Conservation (phyloP, 306 rosid genomes). For the Cucumis cinereus region DNA sequence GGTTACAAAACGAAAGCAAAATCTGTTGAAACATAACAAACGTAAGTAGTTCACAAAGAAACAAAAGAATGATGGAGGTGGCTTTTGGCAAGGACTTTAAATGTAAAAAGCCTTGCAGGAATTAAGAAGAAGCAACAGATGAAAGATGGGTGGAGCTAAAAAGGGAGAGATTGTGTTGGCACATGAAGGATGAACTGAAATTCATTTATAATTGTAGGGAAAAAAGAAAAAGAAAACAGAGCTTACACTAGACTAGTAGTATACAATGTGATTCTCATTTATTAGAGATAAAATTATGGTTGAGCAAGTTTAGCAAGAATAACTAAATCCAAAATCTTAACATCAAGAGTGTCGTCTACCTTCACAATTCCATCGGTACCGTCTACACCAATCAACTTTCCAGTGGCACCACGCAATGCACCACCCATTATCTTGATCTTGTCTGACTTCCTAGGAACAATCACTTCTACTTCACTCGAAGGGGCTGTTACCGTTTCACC, state of each 20-base stretch:
- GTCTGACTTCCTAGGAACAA: slow-evolving; percentile 72
- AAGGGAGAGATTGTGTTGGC: not conserved
- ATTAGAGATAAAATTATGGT: not conserved
- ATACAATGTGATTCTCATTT: not conserved
- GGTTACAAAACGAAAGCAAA: not conserved
- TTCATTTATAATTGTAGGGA: not conserved
- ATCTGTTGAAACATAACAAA: not conserved
- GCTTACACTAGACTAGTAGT: not conserved
- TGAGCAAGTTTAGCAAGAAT: slow-evolving; percentile 77
- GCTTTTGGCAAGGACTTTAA: not conserved
- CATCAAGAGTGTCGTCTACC: slow-evolving; percentile 85
- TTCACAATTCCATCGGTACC: slow-evolving; percentile 96
- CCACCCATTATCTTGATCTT: slow-evolving; percentile 88
- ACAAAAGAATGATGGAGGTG: not conserved
- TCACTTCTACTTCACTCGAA: slow-evolving; percentile 64
- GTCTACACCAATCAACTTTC: slow-evolving; percentile 95
- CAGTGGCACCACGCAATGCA: slow-evolving; percentile 71
- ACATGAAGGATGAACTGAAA: not conserved
- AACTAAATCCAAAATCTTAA: slow-evolving; percentile 78
- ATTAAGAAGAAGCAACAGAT: not conserved
- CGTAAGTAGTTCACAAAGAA: not conserved
- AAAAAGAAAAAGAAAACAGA: not conserved
- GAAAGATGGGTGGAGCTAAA: not conserved
- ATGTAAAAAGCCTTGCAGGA: not conserved
- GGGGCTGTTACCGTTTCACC: slow-evolving; percentile 58